These are phyloP conservation scores for Aspergillus avenaceus DNA, from an alignment of 495 filamentous ascomycete genomes.

Conservation along the genomic window DNA sequence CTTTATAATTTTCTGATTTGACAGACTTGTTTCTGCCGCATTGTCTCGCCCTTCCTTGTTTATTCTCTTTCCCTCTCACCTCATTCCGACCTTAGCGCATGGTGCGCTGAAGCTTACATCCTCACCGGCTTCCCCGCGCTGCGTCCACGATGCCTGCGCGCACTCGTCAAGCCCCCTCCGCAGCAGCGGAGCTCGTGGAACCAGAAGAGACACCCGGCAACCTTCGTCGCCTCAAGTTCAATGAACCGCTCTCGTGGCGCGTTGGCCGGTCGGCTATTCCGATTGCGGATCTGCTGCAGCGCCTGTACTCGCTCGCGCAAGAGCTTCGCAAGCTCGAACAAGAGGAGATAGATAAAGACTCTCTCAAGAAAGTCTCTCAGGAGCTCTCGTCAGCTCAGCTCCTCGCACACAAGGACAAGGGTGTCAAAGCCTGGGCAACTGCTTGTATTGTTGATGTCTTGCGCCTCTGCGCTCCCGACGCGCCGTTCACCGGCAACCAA, in stretches of 20 bases:
- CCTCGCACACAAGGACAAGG: conserved; percentile 84
- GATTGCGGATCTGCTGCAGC: conserved; percentile 73
- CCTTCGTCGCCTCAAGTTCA: conserved; percentile 55
- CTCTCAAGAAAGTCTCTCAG: conserved; percentile 77
- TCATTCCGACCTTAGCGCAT: conserved; percentile 9
- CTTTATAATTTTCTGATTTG: conserved; percentile 1
- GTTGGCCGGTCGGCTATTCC: conserved; percentile 81
- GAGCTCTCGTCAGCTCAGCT: conserved; percentile 81
- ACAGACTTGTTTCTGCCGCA: conserved; percentile 1
- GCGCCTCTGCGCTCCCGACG: conserved; percentile 89
- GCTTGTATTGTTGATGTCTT: conserved; percentile 93
- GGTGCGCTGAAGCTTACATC: conserved; percentile 14
- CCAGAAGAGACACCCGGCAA: conserved; percentile 26
- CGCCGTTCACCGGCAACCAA: conserved; percentile 85
- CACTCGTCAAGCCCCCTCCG: conserved; percentile 42
- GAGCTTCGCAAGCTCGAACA: conserved; percentile 87
- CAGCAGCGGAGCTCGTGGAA: conserved; percentile 32
- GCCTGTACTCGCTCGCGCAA: conserved; percentile 73
- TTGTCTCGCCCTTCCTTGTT: not conserved
- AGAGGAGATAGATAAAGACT: conserved; percentile 76
- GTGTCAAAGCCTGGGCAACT: conserved; percentile 82
- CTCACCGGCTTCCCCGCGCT: conserved; percentile 21
- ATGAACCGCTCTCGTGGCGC: conserved; percentile 86
- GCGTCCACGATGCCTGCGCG: conserved; percentile 44
- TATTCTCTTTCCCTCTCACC: not conserved